Base-by-base conservation (phyloP, 2,329 filamentous ascomycete species). In the Aspergillus novoparasiticus region DNA sequence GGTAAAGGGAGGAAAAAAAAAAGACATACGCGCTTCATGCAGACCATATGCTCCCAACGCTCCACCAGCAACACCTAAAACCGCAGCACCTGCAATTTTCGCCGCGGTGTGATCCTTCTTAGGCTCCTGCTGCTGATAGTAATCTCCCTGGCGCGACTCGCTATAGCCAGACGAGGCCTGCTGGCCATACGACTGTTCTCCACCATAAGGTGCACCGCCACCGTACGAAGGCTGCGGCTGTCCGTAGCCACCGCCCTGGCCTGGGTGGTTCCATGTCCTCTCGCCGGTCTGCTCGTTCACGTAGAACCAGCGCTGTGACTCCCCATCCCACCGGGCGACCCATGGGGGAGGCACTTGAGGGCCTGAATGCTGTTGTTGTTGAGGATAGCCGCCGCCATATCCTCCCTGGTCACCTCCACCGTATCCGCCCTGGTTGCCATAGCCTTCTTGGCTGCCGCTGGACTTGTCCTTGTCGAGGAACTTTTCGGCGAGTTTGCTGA, bases 251-350 rank as follows among this genome's bases (percentile, higher is more conserved):
- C 28, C 39, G 32, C 34, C 23, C 69, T 71, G 69, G 10, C 66
- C 69, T 11, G 80, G 80, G 54, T 73, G 71, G 34, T 81, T 72
- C 66, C 75, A 80, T 51, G 72, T 79, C 21, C 76, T 74, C 69
- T 82, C 75, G 45, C 81, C 81, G 26, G 76, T 83, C 66, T 82
- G 73, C 59, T 80, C 74, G 71, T 84, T 84, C 64, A 83, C 71
- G 72, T 78, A 84, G 69, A 79, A 69, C 74, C 78, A 83, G 67
- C 80, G 76, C 43, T 74, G 66, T 26, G 76, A 75, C 58, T 72
- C 73, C 26, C 74, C 71, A 55, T 81, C 78, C 79, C 79, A 83
- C 57, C 77, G 76, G n/a, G 81, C 73, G 51, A 76, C 67, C 82
- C 82, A 84, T 19, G 81, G 81, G 39, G 62, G 54, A 32, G 21